Percentiles rank a stretch among this genome's conserved stretches.
These are phyloP conservation scores for Bacidia rubella DNA, from an alignment of 495 filamentous ascomycete species.

Conservation along the genomic window DNA sequence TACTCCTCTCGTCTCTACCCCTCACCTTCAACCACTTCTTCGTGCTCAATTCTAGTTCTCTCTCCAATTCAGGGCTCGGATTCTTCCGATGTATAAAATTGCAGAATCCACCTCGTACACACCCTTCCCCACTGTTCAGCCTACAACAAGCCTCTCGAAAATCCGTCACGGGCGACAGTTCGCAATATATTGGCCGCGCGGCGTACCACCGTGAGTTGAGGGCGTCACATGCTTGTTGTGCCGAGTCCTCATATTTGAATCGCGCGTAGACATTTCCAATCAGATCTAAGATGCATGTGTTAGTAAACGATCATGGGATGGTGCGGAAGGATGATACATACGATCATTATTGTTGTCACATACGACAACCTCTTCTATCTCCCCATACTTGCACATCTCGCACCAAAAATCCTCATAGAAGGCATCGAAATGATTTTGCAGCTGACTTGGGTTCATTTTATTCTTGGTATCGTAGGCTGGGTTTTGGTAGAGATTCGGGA, in stretches of 20 bases:
- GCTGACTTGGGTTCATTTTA: slow-evolving; percentile 86
- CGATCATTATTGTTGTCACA: slow-evolving; percentile 96
- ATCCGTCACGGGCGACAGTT: slow-evolving; percentile 90
- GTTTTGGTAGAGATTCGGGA: slow-evolving; percentile 98
- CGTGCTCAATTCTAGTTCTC: slow-evolving; percentile 72
- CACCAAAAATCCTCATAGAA: slow-evolving; percentile 99
- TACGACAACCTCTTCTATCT: slow-evolving; percentile 78
- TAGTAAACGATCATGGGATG: not conserved
- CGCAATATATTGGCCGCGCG: slow-evolving; percentile 93
- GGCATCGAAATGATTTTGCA: slow-evolving; percentile 98
- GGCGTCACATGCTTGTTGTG: slow-evolving; percentile 82
- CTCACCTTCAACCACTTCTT: slow-evolving; percentile 92
- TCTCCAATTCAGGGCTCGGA: slow-evolving; percentile 71
- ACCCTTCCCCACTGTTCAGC: slow-evolving; percentile 87
- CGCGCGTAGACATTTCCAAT: slow-evolving; percentile 99
- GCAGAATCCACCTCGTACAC: slow-evolving; percentile 92
- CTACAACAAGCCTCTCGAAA: slow-evolving; percentile 97
- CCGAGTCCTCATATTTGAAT: slow-evolving; percentile 99
- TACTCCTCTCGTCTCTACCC: slow-evolving; percentile 74
- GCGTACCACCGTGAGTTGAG: slow-evolving; percentile 96
- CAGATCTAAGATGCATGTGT: slow-evolving; percentile 43
- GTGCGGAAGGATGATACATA: slow-evolving; percentile 31
- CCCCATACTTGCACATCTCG: slow-evolving; percentile 92
- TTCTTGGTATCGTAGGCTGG: slow-evolving; percentile 93
- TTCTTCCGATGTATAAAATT: slow-evolving; percentile 99